phyloP scores from a whole-genome alignment of 805 yeast genomes.

The Candida andamanensis region DNA sequence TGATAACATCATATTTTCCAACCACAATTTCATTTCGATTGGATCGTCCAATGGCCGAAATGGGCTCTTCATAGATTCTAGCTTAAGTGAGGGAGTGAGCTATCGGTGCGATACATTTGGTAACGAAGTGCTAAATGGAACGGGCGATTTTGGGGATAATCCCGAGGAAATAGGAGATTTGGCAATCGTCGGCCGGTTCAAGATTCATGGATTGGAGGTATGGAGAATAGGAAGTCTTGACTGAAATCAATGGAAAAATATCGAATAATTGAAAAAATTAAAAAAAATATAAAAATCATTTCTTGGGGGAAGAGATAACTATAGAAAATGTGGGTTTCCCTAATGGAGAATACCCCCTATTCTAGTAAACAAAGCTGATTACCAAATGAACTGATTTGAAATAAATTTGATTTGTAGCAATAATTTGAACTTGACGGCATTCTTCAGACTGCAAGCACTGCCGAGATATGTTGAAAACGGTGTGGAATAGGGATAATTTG shows the following conservation, averaged over 20 bases:
- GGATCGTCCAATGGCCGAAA: constrained; percentile 94
- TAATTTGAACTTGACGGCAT: too few species aligned
- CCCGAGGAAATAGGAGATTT: constrained; percentile 2
- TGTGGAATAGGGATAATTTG: too few species aligned
- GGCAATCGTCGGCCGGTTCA: constrained; percentile 49
- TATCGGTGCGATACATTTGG: constrained; percentile 82
- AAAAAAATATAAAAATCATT: too few species aligned
- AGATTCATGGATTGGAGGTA: constrained; percentile 71
- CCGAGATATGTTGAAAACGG: too few species aligned
- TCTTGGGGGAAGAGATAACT: too few species aligned
- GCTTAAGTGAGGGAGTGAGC: constrained; percentile 71
- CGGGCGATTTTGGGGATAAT: constrained; percentile 11
- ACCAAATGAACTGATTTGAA: too few species aligned
- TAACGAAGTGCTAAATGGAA: constrained; percentile 59
- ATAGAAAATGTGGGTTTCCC: too few species aligned
- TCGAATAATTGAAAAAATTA: too few species aligned
- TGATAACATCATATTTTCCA: constrained; percentile 80
- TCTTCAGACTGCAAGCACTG: too few species aligned
- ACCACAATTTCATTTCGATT: constrained; percentile 68
- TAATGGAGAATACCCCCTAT: too few species aligned
- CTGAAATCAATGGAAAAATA: not conserved
- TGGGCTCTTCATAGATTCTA: constrained; percentile 83
- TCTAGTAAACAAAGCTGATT: too few species aligned
- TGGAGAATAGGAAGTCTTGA: constrained; percentile 63
- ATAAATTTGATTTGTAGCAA: too few species aligned